Evolutionary conservation across 441 rosid genomes (phyloP).

Genomic region (Jatropha multifida): DNA sequence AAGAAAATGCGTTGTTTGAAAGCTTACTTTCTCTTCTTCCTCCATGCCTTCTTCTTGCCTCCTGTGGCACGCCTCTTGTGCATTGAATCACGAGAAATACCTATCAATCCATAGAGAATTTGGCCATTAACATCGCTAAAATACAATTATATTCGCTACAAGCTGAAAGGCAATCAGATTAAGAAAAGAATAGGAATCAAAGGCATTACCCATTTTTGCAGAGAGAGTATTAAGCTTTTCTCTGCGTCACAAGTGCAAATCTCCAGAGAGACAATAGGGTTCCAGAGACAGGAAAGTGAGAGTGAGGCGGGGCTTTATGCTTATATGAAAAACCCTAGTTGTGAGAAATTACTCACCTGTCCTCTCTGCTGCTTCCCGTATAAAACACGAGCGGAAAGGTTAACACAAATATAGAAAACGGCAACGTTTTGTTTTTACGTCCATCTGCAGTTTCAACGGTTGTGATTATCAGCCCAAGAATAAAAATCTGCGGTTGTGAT

Average conservation of each 20-base stretch:
- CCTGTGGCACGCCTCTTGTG: conserved; percentile 91
- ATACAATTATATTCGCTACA: background rate
- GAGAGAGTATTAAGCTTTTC: conserved; percentile 6
- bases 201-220: conserved; percentile 43
- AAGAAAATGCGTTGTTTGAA: background rate
- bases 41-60: conserved; percentile 75
- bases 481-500: background rate
- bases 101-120: conserved; percentile 22
- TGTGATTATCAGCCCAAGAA: background rate
- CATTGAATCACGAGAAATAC: conserved; percentile 80
- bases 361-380: background rate
- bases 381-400: background rate
- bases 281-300: background rate
- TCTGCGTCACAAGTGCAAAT: conserved; percentile 5
- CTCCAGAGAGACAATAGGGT: conserved; percentile 13
- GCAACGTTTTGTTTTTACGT: background rate
- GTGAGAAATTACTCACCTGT: background rate
- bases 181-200: background rate
- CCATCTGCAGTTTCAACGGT: background rate
- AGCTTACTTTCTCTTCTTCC: conserved; percentile 68
- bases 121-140: background rate
- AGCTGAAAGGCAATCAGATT: background rate
- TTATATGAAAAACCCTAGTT: conserved; percentile 11
- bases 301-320: background rate
- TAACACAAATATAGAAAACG: background rate